These are phyloP conservation scores for Chlamydomonas urium DNA, from an alignment of 139 green algal genomes.

Conservation along the genomic window DNA sequence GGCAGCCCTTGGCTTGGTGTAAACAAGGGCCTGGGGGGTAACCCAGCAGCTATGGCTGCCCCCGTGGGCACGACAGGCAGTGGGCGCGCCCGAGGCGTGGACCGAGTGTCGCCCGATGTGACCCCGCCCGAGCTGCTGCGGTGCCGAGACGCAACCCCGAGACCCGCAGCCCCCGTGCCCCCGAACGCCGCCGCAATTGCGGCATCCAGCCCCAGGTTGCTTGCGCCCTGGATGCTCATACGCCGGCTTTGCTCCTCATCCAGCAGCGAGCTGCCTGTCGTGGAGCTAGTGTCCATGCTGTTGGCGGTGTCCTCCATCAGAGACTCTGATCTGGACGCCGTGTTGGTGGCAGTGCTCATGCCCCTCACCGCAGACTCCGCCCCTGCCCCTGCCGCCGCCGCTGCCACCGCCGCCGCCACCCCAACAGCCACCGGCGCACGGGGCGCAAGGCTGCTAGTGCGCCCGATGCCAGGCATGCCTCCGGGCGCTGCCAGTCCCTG, in stretches of 20 bases:
- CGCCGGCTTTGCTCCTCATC: not conserved
- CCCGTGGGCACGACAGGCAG: not conserved
- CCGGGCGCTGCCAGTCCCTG: too few relatives aligned
- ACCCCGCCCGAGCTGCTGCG: not conserved
- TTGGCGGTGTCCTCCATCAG: too few relatives aligned
- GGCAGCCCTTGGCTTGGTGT: too few relatives aligned
- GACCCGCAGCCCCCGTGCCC: not conserved
- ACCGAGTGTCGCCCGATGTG: not conserved
- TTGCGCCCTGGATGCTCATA: not conserved
- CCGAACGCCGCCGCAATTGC: not conserved
- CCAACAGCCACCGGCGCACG: too few relatives aligned
- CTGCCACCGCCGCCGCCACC: not conserved
- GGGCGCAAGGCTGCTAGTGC: too few relatives aligned
- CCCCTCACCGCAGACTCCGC: not conserved
- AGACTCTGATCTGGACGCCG: not conserved
- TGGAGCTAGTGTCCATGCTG: not conserved
- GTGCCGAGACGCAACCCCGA: not conserved
- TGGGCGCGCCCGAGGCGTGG: too few relatives aligned
- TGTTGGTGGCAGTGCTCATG: not conserved
- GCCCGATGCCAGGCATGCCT: too few relatives aligned
- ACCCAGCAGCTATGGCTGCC: not conserved
- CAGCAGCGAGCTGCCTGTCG: not conserved
- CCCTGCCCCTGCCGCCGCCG: not conserved
- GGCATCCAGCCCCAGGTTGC: not conserved
- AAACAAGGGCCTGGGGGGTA: too few relatives aligned